A percentile compares a stretch with the other conserved stretches of the same genome.
Conservation (phyloP, 371 early-diverging fungal species). For the Rhizomucor miehei region DNA sequence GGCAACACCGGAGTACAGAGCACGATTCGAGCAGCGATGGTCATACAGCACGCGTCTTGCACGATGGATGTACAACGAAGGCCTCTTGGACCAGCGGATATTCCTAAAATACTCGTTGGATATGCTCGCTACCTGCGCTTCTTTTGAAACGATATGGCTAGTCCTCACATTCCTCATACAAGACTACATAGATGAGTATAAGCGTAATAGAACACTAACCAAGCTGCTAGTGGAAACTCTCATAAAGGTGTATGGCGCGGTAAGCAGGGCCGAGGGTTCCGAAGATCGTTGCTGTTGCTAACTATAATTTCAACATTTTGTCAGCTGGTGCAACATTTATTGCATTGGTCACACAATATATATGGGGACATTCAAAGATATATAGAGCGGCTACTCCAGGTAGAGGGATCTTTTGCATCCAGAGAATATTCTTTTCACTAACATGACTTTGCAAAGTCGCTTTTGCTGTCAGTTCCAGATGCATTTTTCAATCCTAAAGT, state of each 20-base stretch:
- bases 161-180: constrained; percentile 60
- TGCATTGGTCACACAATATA: constrained; percentile 3
- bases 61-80: constrained; percentile 72
- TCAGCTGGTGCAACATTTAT: constrained; percentile 9
- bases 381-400: constrained; percentile 56
- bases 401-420: constrained; percentile 7
- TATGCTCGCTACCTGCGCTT: constrained; percentile 40
- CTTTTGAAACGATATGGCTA: constrained; percentile 63
- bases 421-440: too few species aligned
- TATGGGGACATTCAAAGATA: constrained; percentile 21
- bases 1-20: constrained; percentile 48
- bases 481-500: constrained; percentile 64
- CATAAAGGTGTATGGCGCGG: constrained; percentile 52
- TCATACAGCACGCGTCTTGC: constrained; percentile 60
- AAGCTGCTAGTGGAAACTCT: constrained; percentile 61
- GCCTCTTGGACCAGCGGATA: constrained; percentile 67
- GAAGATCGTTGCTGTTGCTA: neutral
- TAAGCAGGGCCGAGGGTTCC: constrained; percentile 22
- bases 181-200: constrained; percentile 67
- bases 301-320: neutral
- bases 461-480: constrained; percentile 63
- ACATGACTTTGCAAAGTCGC: constrained; percentile 26
- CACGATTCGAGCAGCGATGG: constrained; percentile 61
- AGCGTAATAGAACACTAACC: constrained; percentile 66
- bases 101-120: constrained; percentile 63